phyloP scores from a whole-genome alignment of 805 yeast species.

The Saccharomycopsis vini region DNA sequence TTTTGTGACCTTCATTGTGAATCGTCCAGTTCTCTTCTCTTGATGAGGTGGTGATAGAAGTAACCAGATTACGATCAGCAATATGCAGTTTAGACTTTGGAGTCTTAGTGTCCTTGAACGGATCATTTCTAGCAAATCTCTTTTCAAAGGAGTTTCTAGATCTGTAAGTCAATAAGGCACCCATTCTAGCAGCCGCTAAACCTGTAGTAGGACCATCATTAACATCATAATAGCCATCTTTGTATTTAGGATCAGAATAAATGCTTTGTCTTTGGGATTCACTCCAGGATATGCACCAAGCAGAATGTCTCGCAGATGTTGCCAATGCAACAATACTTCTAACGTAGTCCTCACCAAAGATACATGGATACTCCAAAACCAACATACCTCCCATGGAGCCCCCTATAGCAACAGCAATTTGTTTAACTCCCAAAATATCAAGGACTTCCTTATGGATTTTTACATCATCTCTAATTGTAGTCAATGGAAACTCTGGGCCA shows the following conservation, averaged over 20 bases:
- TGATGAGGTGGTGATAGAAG: conserved; percentile 27
- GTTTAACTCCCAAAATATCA: conserved; percentile 70
- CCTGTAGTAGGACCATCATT: conserved; percentile 82
- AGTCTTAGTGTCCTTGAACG: conserved; percentile 30
- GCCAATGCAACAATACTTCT: conserved; percentile 73
- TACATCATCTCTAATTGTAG: conserved; percentile 90
- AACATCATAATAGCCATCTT: conserved; percentile 76
- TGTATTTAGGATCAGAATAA: conserved; percentile 88
- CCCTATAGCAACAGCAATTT: conserved; percentile 80
- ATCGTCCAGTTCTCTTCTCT: conserved; percentile 73
- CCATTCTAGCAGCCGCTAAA: conserved; percentile 93
- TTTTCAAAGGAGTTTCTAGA: conserved; percentile 87
- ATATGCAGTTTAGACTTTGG: conserved; percentile 10
- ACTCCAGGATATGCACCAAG: conserved; percentile 99
- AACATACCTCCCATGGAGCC: conserved; percentile 99
- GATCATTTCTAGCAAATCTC: conserved; percentile 79
- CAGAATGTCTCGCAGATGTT: conserved; percentile 88
- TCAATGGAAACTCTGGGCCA: conserved; percentile 93
- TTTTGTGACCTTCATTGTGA: conserved; percentile 75
- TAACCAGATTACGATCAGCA: not conserved
- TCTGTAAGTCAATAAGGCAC: conserved; percentile 87
- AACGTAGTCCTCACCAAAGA: conserved; percentile 61
- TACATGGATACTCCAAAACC: conserved; percentile 69
- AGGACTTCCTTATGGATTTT: conserved; percentile 66
- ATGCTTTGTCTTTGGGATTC: conserved; percentile 97